A percentile compares a stretch with the other conserved stretches of the same genome.
Evolutionary conservation across 345 rosid genomes (phyloP).

Genomic region (Camelina sativa): DNA sequence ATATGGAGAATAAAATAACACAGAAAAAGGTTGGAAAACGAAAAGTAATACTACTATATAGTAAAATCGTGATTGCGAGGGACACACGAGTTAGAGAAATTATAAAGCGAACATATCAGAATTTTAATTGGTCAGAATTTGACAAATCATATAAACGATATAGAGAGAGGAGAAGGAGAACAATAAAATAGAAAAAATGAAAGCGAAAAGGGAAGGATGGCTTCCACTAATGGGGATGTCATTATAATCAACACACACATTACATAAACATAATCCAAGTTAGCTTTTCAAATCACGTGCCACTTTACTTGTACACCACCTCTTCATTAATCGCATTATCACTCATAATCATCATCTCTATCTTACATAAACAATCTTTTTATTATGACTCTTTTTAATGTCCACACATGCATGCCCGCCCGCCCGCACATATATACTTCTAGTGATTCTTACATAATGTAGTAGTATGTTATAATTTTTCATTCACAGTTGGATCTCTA

Average conservation of each 20-base stretch:
- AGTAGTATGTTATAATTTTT: background rate
- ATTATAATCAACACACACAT: slow-evolving; percentile 7
- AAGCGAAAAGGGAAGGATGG: slow-evolving; percentile 28
- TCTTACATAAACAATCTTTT: slow-evolving; percentile 8
- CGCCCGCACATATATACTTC: background rate
- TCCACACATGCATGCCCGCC: slow-evolving; percentile 20
- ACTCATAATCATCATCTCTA: slow-evolving; percentile 15
- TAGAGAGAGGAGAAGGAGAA: background rate
- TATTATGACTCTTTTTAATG: background rate
- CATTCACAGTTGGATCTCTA: slow-evolving; percentile 2
- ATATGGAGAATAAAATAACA: slow-evolving; percentile 7
- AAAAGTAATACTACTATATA: background rate
- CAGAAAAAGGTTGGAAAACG: background rate
- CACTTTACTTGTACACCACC: slow-evolving; percentile 44
- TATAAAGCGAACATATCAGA: slow-evolving; percentile 12
- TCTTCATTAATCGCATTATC: slow-evolving; percentile 40
- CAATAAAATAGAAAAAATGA: slow-evolving; percentile 3
- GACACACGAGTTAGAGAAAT: slow-evolving; percentile 30
- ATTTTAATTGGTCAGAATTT: slow-evolving; percentile 28
- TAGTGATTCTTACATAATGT: background rate
- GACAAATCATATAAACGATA: slow-evolving; percentile 33
- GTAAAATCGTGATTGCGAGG: slow-evolving; percentile 26
- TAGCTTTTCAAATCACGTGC: slow-evolving; percentile 43
- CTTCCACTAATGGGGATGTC: slow-evolving; percentile 36
- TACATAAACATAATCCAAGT: slow-evolving; percentile 30